Evolutionary conservation across 257 asterid species (phyloP).

Genomic region (Coffea eugenioides): DNA sequence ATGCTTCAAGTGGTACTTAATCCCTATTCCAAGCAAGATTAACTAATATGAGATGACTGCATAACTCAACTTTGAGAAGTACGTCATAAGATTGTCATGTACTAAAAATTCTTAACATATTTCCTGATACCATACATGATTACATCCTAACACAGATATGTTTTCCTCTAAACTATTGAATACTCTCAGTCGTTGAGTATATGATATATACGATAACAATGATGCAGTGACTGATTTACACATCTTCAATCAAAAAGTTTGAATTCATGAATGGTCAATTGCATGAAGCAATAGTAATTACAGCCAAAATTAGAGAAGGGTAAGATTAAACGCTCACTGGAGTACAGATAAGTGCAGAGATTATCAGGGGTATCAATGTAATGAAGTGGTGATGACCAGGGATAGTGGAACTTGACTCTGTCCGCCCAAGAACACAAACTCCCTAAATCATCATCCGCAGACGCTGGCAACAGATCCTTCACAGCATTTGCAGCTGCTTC

Average conservation of each 20-base stretch:
- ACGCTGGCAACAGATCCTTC: conserved; percentile 55
- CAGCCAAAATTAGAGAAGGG: neutral
- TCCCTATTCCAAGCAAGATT: neutral
- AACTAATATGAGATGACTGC: neutral
- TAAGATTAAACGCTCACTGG: conserved; percentile 39
- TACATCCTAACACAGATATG: no score
- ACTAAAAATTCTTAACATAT: neutral
- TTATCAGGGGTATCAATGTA: conserved; percentile 72
- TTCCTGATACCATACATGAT: no score
- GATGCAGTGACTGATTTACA: neutral
- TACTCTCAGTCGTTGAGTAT: no score
- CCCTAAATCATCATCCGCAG: conserved; percentile 55
- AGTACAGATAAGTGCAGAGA: conserved; percentile 66
- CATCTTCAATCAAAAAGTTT: no score
- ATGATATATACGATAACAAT: neutral
- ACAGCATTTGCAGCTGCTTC: conserved; percentile 70
- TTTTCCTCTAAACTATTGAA: no score
- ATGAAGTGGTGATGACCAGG: conserved; percentile 90
- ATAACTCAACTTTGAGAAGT: neutral
- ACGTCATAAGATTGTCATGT: neutral
- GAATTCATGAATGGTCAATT: no score
- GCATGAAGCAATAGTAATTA: no score
- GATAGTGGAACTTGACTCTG: conserved; percentile 56
- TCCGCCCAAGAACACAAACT: conserved; percentile 90
- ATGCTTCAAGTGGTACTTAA: neutral